Percentiles rank a stretch among this genome's conserved stretches.
These are phyloP conservation scores for Fusarium secorum DNA, from an alignment of 2,329 filamentous ascomycete genomes.

Conservation along the genomic window DNA sequence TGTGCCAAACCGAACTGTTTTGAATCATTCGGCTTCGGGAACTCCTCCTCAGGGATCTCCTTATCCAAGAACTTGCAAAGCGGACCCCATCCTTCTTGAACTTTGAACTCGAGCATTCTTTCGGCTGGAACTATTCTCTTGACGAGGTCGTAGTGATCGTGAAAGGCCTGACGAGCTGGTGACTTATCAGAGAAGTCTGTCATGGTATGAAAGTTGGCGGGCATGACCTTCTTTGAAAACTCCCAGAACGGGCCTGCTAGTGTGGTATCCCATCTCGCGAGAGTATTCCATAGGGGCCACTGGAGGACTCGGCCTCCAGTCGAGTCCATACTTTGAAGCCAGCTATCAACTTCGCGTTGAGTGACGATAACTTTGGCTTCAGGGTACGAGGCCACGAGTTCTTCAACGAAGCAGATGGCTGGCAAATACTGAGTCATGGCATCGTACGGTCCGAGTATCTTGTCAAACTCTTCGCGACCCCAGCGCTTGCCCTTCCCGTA, in stretches of 20 bases:
- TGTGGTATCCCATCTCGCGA: conserved; percentile 7
- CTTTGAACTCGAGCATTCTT: conserved; percentile 4
- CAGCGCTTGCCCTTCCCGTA: conserved; percentile 18
- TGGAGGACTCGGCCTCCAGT: conserved; percentile 11
- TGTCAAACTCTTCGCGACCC: conserved; percentile 29
- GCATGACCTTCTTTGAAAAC: conserved; percentile 21
- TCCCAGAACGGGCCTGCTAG: conserved; percentile 22
- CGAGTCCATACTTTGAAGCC: conserved; percentile 25
- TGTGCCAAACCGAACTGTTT: conserved; percentile 22
- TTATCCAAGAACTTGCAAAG: conserved; percentile 21
- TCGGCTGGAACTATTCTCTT: background rate
- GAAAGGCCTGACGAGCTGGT: conserved; percentile 6
- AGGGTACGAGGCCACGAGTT: conserved; percentile 28
- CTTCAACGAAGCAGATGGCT: conserved; percentile 24
- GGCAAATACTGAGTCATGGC: conserved; percentile 19
- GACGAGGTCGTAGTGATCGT: conserved; percentile 9
- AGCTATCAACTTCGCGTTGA: conserved; percentile 12
- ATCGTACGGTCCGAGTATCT: conserved; percentile 21
- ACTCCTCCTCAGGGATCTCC: background rate
- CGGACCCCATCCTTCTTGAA: conserved; percentile 23
- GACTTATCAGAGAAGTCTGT: conserved; percentile 18
- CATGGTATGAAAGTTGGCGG: conserved; percentile 6
- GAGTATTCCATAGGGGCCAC: conserved; percentile 31
- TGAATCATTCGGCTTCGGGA: conserved; percentile 19
- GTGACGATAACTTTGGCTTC: conserved; percentile 28